Evolutionary conservation across 208 protist species (phyloP), one percentile per base, ranked within the genome.

Genomic region (Leishmania tarentolae): DNA sequence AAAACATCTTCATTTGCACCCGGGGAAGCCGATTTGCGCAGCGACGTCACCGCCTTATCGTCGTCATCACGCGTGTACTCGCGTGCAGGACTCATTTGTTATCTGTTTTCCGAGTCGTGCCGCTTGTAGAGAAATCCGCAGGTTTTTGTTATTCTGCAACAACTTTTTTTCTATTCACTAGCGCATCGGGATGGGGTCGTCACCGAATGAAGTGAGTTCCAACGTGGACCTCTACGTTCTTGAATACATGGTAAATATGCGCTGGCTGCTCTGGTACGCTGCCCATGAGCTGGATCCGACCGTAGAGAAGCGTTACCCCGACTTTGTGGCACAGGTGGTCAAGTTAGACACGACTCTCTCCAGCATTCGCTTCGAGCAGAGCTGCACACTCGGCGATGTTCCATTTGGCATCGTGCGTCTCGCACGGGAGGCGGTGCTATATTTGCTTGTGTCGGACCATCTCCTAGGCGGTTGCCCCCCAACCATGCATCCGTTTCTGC

Each of bases 401-500:
- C 91, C 92, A 1, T 68, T 86, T 47, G 91, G 85, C 8, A 83
- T 78, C 0, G 66, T 97, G 31, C 78, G 83, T 24, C 61, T 95
- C 28, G 86, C 89, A 7, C 85, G 85, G 24, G 84, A 91, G n/a
- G 86, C 83, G 2, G 69, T 83, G 15, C 68, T 92, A 21, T 96
- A 97, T 78, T 76, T 96, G 50, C 87, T 97, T 52, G 88, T 96
- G 44, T 87, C 90, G 17, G 91, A 96, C 57, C 85, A 82, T 17
- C 78, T 97, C 15, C 82, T 97, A 0, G 91, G 91, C 17, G 78
- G 87, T 69, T 91, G 88, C 56, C 94, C 94, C 35, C 90, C 90
- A 2, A 95, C 94, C 0, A 91, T 95, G 88, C 92, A 96, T 63
- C 77, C 88, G 3, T 97, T 96, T 83, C 86, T 97, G 1, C 57